A percentile compares a stretch with the other conserved stretches of the same genome.
phyloP scores from a whole-genome alignment of 495 filamentous ascomycete species.

The Xylaria sp. region DNA sequence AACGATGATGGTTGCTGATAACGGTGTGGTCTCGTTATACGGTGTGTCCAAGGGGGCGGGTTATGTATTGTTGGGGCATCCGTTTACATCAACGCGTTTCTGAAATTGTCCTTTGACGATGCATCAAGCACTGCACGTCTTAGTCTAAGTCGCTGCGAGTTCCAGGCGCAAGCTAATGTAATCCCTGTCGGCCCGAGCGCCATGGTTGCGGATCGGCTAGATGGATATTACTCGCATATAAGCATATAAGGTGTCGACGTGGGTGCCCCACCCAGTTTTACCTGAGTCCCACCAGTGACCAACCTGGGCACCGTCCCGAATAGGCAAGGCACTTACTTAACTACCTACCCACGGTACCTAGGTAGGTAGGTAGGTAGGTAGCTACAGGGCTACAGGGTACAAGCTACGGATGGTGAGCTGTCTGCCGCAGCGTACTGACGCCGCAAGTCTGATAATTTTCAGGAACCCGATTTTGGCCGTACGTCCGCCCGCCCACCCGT shows the following conservation, averaged over 20 bases:
- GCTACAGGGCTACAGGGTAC: neutral
- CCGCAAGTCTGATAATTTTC: constrained; percentile 27
- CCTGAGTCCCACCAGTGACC: neutral
- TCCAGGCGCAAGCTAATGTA: neutral
- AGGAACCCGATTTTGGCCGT: constrained; percentile 22
- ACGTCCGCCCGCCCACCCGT: constrained; percentile 15
- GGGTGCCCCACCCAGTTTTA: neutral
- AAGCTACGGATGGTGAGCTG: neutral
- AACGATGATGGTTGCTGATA: neutral
- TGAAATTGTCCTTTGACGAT: constrained; percentile 20
- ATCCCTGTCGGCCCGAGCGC: constrained; percentile 24
- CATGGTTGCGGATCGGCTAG: neutral
- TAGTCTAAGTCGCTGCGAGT: constrained; percentile 23
- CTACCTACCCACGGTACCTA: constrained; percentile 6
- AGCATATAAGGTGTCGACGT: neutral
- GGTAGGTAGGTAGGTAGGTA: neutral
- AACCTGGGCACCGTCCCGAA: neutral
- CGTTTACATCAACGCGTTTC: constrained; percentile 3
- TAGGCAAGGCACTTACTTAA: constrained; percentile 16
- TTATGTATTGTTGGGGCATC: constrained; percentile 9
- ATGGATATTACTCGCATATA: constrained; percentile 4
- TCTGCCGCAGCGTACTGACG: neutral
- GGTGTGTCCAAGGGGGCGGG: neutral
- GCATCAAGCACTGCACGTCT: constrained; percentile 22
- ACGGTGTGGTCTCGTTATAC: neutral